A percentile compares a stretch with the other conserved stretches of the same genome.
phyloP scores from a whole-genome alignment of 306 rosid genomes.

The Cercis canadensis region DNA sequence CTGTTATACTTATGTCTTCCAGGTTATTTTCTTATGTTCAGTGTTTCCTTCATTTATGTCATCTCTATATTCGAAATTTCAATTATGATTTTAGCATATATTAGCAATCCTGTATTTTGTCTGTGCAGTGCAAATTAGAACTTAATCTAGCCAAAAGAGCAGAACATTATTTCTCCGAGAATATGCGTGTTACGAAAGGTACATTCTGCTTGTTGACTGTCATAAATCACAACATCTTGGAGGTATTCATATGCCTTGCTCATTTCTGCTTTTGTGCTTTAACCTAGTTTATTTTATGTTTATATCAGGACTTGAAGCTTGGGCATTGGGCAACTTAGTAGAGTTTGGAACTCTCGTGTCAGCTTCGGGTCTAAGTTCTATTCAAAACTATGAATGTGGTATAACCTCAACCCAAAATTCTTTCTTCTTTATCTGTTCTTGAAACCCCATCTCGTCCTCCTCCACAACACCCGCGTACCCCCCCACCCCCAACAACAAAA shows the following conservation, averaged over 20 bases:
- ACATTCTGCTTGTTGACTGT: too few relatives aligned
- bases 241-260: conserved; percentile 23
- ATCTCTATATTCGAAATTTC: conserved; percentile 1
- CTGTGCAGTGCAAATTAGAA: too few relatives aligned
- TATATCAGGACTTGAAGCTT: conserved; percentile 80
- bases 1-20: too few relatives aligned
- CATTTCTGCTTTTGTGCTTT: conserved; percentile 5
- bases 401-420: conserved; percentile 39
- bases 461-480: too few relatives aligned
- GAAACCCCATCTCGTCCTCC: conserved; percentile 8
- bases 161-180: conserved; percentile 68
- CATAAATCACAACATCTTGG: conserved; percentile 11
- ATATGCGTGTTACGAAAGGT: conserved; percentile 53
- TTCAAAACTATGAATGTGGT: conserved; percentile 94
- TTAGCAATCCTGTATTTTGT: conserved; percentile 8
- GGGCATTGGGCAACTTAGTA: conserved; percentile 73
- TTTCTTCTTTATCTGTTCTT: conserved; percentile 9
- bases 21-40: too few relatives aligned
- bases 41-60: too few relatives aligned
- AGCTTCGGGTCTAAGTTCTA: conserved; percentile 92
- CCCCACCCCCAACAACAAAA: too few relatives aligned
- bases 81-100: conserved; percentile 32
- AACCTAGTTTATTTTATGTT: conserved; percentile 34
- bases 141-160: conserved; percentile 44
- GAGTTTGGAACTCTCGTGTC: conserved; percentile 81